A percentile compares a stretch with the other conserved stretches of the same genome.
Conservation (phyloP, 441 rosid genomes). For the Gossypium lobatum region DNA sequence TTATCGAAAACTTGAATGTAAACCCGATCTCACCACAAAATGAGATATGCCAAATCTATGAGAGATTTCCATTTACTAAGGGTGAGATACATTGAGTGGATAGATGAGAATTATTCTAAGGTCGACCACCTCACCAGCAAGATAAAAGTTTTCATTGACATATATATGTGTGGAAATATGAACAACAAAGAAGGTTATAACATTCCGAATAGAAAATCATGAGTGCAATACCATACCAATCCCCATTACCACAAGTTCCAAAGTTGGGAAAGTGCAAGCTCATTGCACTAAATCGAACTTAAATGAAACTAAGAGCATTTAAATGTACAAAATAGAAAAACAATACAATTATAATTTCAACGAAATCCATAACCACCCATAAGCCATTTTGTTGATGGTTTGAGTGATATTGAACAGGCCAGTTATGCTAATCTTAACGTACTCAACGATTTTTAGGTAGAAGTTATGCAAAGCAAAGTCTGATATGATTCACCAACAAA, state of each 20-base stretch:
- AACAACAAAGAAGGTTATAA: not conserved
- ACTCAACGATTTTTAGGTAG: not conserved
- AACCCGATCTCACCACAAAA: not conserved
- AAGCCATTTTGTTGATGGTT: not conserved
- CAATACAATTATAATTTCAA: not conserved
- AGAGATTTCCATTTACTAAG: not conserved
- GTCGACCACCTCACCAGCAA: not conserved
- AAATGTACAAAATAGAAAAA: not conserved
- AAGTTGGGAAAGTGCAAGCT: not conserved
- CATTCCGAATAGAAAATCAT: not conserved
- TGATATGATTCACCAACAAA: not conserved
- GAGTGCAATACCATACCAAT: not conserved
- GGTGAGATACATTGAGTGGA: not conserved
- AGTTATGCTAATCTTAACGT: not conserved
- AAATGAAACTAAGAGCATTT: not conserved
- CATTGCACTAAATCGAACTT: not conserved
- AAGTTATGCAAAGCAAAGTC: not conserved
- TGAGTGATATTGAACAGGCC: not conserved
- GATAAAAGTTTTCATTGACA: not conserved
- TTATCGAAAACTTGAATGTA: not conserved
- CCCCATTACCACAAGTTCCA: not conserved
- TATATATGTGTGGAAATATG: not conserved
- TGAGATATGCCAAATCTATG: not conserved
- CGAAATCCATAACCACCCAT: not conserved
- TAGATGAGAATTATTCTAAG: not conserved